These are phyloP conservation scores for Combretum micranthum DNA, from an alignment of 345 rosid species.

Conservation along the genomic window DNA sequence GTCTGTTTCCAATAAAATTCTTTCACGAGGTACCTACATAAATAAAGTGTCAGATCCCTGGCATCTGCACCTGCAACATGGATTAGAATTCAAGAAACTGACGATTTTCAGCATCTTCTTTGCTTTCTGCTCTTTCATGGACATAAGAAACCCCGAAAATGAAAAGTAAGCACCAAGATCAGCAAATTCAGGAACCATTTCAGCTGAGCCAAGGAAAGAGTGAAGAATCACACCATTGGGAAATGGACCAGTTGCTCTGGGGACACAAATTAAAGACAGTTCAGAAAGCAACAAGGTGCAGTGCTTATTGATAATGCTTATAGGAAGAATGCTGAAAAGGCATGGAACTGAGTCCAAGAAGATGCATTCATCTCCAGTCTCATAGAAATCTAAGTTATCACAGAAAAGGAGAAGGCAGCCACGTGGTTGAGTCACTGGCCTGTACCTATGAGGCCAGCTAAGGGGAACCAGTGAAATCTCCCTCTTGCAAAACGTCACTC, in stretches of 20 bases:
- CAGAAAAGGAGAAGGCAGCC: too few species aligned
- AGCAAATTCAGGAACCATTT: conserved; percentile 92
- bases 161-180: conserved; percentile 92
- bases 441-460: too few species aligned
- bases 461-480: too few species aligned
- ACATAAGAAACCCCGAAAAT: conserved; percentile 81
- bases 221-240: conserved; percentile 83
- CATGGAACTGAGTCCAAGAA: too few species aligned
- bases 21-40: conserved; percentile 65
- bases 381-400: too few species aligned
- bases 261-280: conserved; percentile 1
- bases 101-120: conserved; percentile 68
- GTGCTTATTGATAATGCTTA: too few species aligned
- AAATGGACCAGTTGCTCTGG: conserved; percentile 73
- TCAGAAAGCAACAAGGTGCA: too few species aligned
- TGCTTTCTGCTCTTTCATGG: conserved; percentile 69
- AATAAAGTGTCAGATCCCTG: conserved; percentile 5
- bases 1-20: conserved; percentile 85
- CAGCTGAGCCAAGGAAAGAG: conserved; percentile 81
- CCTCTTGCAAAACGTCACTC: too few species aligned
- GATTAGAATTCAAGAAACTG: conserved; percentile 14
- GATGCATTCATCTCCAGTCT: too few species aligned
- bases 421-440: too few species aligned
- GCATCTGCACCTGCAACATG: conserved; percentile 3
- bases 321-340: too few species aligned